These are phyloP conservation scores for Triangularia setosa DNA, from an alignment of 2,329 filamentous ascomycete species.

Conservation along the genomic window DNA sequence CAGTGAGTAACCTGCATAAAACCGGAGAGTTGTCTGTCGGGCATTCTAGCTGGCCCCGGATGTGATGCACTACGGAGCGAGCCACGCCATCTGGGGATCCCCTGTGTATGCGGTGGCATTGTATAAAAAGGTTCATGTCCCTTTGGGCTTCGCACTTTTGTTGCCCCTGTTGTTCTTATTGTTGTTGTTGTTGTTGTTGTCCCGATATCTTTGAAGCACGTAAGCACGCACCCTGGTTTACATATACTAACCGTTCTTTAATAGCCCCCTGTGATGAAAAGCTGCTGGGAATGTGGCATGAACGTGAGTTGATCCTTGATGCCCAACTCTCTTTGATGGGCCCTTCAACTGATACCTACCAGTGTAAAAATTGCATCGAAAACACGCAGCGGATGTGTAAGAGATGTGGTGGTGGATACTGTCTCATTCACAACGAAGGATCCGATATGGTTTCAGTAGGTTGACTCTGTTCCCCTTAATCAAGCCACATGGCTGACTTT, in stretches of 20 bases:
- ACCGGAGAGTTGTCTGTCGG: neutral
- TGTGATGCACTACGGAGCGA: conserved; percentile 14
- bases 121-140: conserved; percentile 25
- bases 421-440: conserved; percentile 76
- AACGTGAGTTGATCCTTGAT: conserved; percentile 55
- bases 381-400: conserved; percentile 67
- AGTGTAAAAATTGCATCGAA: conserved; percentile 74
- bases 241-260: conserved; percentile 25
- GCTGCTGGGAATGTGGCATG: conserved; percentile 84
- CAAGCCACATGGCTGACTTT: conserved; percentile 7
- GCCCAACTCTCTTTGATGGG: neutral
- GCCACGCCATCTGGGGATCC: neutral
- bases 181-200: neutral
- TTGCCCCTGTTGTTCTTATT: neutral
- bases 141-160: conserved; percentile 20
- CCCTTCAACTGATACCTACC: conserved; percentile 6
- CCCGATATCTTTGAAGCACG: neutral
- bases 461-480: neutral
- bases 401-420: conserved; percentile 75
- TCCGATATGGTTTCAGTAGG: conserved; percentile 48
- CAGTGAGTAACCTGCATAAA: neutral
- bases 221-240: neutral
- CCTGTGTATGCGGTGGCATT: neutral
- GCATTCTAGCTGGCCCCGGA: neutral
- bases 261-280: conserved; percentile 57